Conservation (phyloP, 805 yeast genomes). For the Myxozyma neotropica region DNA sequence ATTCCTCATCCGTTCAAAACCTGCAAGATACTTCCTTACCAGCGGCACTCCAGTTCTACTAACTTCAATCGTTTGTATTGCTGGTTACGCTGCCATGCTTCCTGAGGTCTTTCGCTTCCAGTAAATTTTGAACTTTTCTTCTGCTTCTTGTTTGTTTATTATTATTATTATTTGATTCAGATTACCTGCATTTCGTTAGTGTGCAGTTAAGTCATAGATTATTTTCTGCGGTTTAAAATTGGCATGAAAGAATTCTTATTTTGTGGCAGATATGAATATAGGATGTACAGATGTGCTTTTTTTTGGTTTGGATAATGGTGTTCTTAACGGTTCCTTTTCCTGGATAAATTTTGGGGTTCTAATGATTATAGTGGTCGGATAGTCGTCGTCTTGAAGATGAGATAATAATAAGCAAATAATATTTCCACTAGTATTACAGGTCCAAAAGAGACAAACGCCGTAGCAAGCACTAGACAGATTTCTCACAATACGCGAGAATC, state of each 20-base stretch:
- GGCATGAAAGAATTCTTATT: no score
- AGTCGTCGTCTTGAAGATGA: no score
- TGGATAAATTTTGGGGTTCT: no score
- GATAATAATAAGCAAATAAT: no score
- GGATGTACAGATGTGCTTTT: background rate
- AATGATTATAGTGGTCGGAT: no score
- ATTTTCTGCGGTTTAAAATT: no score
- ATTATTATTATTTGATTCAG: background rate
- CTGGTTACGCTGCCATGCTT: conserved; percentile 23
- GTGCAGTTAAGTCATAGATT: no score
- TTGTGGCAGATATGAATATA: background rate
- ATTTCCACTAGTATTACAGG: no score
- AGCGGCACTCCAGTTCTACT: conserved; percentile 23
- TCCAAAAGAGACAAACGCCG: no score
- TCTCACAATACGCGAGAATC: background rate
- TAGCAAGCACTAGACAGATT: no score
- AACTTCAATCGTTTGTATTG: conserved; percentile 12
- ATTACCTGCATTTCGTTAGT: no score
- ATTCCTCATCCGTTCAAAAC: conserved; percentile 10
- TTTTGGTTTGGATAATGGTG: background rate
- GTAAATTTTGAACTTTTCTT: background rate
- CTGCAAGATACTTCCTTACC: conserved; percentile 27
- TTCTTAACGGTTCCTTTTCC: no score
- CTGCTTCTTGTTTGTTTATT: background rate
- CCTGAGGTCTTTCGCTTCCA: conserved; percentile 27